phyloP scores from a whole-genome alignment of 805 yeast species.

The Priceomyces melissophilus region DNA sequence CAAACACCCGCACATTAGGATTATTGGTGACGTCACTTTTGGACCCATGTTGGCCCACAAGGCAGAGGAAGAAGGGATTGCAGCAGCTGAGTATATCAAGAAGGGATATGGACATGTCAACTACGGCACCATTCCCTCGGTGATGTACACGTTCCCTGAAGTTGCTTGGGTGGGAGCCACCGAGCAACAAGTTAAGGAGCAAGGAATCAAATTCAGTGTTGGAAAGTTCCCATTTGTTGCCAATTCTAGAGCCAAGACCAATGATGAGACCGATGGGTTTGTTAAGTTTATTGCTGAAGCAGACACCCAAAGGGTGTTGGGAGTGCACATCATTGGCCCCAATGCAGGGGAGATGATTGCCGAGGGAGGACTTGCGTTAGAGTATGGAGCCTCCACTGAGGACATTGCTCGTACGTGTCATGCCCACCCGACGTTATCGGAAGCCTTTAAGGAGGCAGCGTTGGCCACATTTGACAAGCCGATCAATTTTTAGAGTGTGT shows the following conservation, averaged over 20 bases:
- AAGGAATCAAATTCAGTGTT: constrained; percentile 84
- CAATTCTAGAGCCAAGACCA: constrained; percentile 98
- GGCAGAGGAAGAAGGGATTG: constrained; percentile 99
- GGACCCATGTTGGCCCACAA: constrained; percentile 99
- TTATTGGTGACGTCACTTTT: constrained; percentile 96
- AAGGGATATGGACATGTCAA: constrained; percentile 96
- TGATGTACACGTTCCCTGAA: constrained; percentile 99
- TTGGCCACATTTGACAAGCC: constrained; percentile 89
- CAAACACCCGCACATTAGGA: constrained; percentile 88
- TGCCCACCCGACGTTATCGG: constrained; percentile 97
- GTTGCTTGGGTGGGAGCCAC: constrained; percentile 99
- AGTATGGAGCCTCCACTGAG: constrained; percentile 98
- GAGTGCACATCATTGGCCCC: constrained; percentile 96
- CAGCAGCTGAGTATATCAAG: constrained; percentile 94
- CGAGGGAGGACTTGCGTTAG: constrained; percentile 95
- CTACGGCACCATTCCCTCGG: constrained; percentile 96
- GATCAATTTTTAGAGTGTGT: constrained; percentile 61
- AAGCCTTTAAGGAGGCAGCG: constrained; percentile 98
- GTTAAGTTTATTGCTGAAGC: constrained; percentile 95
- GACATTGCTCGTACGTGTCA: constrained; percentile 97
- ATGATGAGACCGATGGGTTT: constrained; percentile 94
- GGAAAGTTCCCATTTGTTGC: constrained; percentile 99
- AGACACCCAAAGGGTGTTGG: constrained; percentile 93
- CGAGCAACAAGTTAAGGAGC: constrained; percentile 90
- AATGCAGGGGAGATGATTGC: constrained; percentile 99